Conservation (phyloP, 306 rosid species). For the Hippophae tibetana region DNA sequence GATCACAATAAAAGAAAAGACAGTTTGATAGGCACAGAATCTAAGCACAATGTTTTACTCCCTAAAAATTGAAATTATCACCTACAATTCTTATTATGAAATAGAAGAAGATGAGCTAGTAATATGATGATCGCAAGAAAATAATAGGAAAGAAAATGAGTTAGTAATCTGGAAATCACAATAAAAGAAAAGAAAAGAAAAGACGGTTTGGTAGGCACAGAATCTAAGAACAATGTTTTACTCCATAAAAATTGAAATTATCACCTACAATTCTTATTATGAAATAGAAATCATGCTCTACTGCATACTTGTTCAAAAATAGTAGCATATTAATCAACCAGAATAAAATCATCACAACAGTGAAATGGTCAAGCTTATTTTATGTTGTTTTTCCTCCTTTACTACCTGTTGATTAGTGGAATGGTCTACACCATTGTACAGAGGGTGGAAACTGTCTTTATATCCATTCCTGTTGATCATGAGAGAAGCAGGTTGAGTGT, state of each 20-base stretch:
- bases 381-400: not conserved
- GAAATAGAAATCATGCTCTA: no score
- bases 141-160: no score
- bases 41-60: no score
- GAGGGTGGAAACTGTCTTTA: slow-evolving; percentile 31
- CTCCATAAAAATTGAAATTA: no score
- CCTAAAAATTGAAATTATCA: no score
- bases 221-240: no score
- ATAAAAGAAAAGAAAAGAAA: not conserved
- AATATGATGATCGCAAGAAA: no score
- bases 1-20: not conserved
- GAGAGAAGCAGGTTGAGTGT: slow-evolving; percentile 26
- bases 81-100: no score
- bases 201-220: not conserved
- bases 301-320: no score
- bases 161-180: slow-evolving; percentile 8
- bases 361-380: not conserved
- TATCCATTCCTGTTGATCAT: slow-evolving; percentile 24
- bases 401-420: slow-evolving; percentile 39
- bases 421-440: slow-evolving; percentile 27
- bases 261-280: no score
- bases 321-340: no score
- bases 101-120: not conserved
- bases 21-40: not conserved
- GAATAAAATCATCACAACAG: not conserved